Percentiles rank a stretch among this genome's conserved stretches.
Evolutionary conservation across 1,139 yeast genomes (phyloP).

Genomic region (Sugiyamaella japonica): DNA sequence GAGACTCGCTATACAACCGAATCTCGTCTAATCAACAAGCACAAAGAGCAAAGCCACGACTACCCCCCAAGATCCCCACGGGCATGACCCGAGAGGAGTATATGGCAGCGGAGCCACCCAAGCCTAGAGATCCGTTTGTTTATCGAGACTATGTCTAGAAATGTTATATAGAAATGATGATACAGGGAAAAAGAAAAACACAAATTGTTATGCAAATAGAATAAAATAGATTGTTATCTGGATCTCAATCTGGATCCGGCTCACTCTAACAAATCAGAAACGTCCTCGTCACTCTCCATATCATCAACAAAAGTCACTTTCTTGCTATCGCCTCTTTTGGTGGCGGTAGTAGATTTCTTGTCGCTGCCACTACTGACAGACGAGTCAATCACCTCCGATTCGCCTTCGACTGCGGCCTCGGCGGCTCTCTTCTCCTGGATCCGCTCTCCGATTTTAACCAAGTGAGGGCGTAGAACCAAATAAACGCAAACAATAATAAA

Average conservation of each 20-base stretch:
- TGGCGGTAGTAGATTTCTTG: background rate
- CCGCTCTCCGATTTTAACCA: conserved; percentile 39
- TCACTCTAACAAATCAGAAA: conserved; percentile 65
- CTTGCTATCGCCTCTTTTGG: conserved; percentile 9
- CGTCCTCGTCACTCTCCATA: conserved; percentile 65
- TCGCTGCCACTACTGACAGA: conserved; percentile 24
- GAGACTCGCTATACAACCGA: conserved; percentile 38
- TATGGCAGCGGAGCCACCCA: conserved; percentile 28
- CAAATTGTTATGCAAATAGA: background rate
- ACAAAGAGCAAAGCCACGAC: conserved; percentile 25
- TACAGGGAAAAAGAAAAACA: background rate
- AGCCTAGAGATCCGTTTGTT: conserved; percentile 26
- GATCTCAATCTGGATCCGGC: background rate
- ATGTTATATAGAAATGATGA: background rate
- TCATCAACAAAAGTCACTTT: conserved; percentile 43
- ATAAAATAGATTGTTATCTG: background rate
- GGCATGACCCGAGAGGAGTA: conserved; percentile 36
- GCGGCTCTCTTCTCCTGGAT: conserved; percentile 50
- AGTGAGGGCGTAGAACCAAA: conserved; percentile 31
- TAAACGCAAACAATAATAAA: conserved; percentile 32
- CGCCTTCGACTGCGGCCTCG: conserved; percentile 44
- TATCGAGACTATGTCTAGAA: conserved; percentile 22
- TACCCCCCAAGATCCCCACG: conserved; percentile 38
- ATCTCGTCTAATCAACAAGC: conserved; percentile 18
- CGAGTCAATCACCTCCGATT: conserved; percentile 27